phyloP scores from a whole-genome alignment of 2,329 filamentous ascomycete genomes.

The Monosporascus cannonballus region DNA sequence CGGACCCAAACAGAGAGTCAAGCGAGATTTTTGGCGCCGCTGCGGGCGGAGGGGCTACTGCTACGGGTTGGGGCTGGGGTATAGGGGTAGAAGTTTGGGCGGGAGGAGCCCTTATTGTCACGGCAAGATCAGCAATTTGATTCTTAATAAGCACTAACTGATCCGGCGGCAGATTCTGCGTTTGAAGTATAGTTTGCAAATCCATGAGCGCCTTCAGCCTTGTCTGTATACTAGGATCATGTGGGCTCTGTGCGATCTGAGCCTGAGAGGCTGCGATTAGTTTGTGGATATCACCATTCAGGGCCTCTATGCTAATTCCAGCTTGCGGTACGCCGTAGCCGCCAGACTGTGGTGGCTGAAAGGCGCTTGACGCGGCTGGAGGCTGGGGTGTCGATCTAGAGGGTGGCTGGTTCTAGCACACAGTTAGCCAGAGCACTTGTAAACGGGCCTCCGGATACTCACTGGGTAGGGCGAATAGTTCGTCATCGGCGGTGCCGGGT shows the following conservation, averaged over 20 bases:
- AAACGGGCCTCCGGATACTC: conserved; percentile 7
- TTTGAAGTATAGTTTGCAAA: conserved; percentile 74
- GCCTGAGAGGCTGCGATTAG: conserved; percentile 67
- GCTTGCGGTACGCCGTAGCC: conserved; percentile 33
- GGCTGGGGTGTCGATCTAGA: conserved; percentile 35
- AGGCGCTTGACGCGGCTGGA: conserved; percentile 30
- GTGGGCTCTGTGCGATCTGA: conserved; percentile 69
- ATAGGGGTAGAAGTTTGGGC: conserved; percentile 35
- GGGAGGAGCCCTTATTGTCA: conserved; percentile 49
- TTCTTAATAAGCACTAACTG: conserved; percentile 80
- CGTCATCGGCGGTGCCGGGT: conserved; percentile 15
- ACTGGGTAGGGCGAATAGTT: conserved; percentile 28
- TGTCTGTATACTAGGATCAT: conserved; percentile 69
- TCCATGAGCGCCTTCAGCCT: conserved; percentile 81
- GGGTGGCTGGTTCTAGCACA: conserved; percentile 16
- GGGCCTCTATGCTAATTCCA: conserved; percentile 60
- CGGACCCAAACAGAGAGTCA: conserved; percentile 53
- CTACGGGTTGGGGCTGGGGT: conserved; percentile 28
- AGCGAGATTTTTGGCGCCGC: conserved; percentile 40
- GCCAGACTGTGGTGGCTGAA: conserved; percentile 35
- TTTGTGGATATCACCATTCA: conserved; percentile 78
- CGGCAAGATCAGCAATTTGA: conserved; percentile 73
- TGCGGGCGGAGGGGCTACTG: conserved; percentile 30
- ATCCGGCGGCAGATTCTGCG: conserved; percentile 69
- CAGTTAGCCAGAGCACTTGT: conserved; percentile 7